phyloP scores from a whole-genome alignment of 1,284 basidiomycete genomes.

The Trichosporon asahii region DNA sequence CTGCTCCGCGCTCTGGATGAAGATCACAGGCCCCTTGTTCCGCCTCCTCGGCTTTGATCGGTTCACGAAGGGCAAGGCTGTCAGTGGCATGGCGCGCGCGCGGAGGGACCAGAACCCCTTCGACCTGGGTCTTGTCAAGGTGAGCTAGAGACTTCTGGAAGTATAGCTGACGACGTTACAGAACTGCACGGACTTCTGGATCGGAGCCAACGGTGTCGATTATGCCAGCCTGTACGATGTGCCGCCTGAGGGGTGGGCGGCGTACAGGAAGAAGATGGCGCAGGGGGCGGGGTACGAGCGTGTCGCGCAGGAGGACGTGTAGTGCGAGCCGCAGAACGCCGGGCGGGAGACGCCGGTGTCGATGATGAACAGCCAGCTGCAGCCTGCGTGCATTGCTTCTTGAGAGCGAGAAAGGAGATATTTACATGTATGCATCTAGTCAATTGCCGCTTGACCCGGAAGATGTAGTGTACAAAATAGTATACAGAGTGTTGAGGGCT shows the following conservation, averaged over 20 bases:
- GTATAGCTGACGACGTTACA: slow-evolving; percentile 19
- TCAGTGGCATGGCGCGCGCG: slow-evolving; percentile 65
- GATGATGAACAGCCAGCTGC: no score
- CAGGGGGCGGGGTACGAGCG: slow-evolving; percentile 30
- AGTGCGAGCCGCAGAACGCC: no score
- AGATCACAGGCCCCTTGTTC: slow-evolving; percentile 57
- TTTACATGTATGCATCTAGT: slow-evolving; percentile 17
- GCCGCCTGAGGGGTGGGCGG: slow-evolving; percentile 62
- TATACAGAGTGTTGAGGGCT: background rate
- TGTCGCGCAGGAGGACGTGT: slow-evolving; percentile 37
- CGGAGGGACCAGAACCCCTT: slow-evolving; percentile 83
- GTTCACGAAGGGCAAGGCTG: slow-evolving; percentile 85
- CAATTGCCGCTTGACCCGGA: no score
- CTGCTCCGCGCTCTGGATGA: slow-evolving; percentile 29
- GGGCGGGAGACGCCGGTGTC: no score
- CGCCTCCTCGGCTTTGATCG: slow-evolving; percentile 86
- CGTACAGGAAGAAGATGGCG: slow-evolving; percentile 38
- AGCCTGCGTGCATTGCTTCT: background rate
- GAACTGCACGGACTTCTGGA: slow-evolving; percentile 98
- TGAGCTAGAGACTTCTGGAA: slow-evolving; percentile 20
- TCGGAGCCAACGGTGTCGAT: slow-evolving; percentile 75
- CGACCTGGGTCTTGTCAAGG: slow-evolving; percentile 69
- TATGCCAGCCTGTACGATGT: slow-evolving; percentile 88
- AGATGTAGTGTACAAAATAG: background rate
- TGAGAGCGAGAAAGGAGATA: background rate